phyloP scores from a whole-genome alignment of 148 eudicot species.

The Vaccinium macrocarpon region DNA sequence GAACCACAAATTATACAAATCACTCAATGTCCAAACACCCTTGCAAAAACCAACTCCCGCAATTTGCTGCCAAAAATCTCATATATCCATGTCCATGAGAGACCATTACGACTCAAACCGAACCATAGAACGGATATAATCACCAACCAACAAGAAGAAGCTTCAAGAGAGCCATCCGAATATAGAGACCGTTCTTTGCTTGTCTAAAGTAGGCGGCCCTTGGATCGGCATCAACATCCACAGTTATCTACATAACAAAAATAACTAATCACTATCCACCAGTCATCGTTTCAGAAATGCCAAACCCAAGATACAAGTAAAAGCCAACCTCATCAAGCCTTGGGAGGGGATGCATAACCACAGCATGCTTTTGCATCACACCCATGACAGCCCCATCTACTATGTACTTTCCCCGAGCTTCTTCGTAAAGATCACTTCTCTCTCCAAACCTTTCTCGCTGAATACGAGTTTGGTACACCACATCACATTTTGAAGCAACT shows the following conservation, averaged over 20 bases:
- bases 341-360: slow-evolving; percentile 95
- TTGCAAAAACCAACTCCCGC: background rate
- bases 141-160: slow-evolving; percentile 85
- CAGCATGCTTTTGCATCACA: slow-evolving; percentile 87
- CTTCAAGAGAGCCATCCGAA: slow-evolving; percentile 91
- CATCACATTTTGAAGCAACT: slow-evolving; percentile 97
- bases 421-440: slow-evolving; percentile 72
- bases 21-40: background rate
- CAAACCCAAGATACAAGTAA: background rate
- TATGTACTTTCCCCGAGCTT: slow-evolving; percentile 90
- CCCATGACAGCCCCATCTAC: slow-evolving; percentile 54
- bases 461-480: slow-evolving; percentile 97
- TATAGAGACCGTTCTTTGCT: slow-evolving; percentile 93
- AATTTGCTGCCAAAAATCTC: background rate
- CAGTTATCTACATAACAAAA: slow-evolving; percentile 61
- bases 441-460: slow-evolving; percentile 91
- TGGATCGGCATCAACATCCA: slow-evolving; percentile 91
- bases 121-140: too few species aligned
- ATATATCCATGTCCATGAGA: too few species aligned
- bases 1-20: background rate
- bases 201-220: slow-evolving; percentile 97
- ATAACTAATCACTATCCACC: background rate
- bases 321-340: slow-evolving; percentile 86
- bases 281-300: background rate
- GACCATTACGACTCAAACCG: too few species aligned